phyloP scores from a whole-genome alignment of 768 basidiomycete genomes.

The Hygrocybe coccinea region DNA sequence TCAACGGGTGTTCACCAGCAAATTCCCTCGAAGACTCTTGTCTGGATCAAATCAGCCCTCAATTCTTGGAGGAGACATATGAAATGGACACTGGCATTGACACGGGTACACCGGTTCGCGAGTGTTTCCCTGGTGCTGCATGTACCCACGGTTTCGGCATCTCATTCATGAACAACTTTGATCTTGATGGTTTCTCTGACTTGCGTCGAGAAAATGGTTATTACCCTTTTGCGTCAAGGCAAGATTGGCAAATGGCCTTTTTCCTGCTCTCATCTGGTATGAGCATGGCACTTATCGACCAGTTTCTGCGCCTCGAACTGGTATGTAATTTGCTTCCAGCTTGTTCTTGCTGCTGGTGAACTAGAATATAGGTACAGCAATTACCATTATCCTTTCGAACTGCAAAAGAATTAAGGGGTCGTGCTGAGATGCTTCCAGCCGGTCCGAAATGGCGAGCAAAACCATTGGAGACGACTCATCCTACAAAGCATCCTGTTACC shows the following conservation, averaged over 20 bases:
- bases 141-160: constrained; percentile 10
- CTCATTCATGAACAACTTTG: constrained; percentile 26
- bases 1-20: not conserved
- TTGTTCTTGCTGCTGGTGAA: not conserved
- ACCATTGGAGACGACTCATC: constrained; percentile 5
- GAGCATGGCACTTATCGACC: constrained; percentile 26
- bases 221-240: constrained; percentile 27
- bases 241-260: constrained; percentile 31
- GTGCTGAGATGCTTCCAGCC: constrained; percentile 15
- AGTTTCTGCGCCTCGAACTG: constrained; percentile 24
- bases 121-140: constrained; percentile 7
- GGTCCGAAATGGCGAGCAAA: constrained; percentile 18
- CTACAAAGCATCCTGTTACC: constrained; percentile 15
- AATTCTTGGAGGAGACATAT: not conserved
- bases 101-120: not conserved
- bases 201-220: constrained; percentile 20
- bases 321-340: constrained; percentile 13
- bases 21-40: no score
- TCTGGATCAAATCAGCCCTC: not conserved
- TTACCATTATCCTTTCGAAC: constrained; percentile 15
- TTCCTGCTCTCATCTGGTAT: constrained; percentile 26
- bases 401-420: constrained; percentile 16
- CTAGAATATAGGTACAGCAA: constrained; percentile 9
- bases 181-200: constrained; percentile 19
- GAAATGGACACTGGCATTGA: not conserved